A percentile compares a stretch with the other conserved stretches of the same genome.
These are phyloP conservation scores for Cylindrotheca fusiformis DNA, from an alignment of 108 stramenopile genomes.

Conservation along the genomic window DNA sequence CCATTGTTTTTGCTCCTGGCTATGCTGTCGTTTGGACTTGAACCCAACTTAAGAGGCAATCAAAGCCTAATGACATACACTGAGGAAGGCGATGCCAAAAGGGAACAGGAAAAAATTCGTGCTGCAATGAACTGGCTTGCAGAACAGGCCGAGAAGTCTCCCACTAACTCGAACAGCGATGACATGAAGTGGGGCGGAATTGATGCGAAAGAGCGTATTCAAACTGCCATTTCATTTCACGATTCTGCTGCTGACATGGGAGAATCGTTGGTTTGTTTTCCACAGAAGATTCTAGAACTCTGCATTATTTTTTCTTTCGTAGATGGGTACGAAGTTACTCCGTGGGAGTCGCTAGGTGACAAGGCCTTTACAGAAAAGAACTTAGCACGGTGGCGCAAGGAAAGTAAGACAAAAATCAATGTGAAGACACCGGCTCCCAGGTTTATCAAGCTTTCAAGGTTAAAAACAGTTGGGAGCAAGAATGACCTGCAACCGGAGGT, in stretches of 20 bases:
- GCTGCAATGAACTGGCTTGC: conserved; percentile 3
- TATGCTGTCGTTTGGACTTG: conserved; percentile 53
- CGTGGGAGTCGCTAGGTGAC: conserved; percentile 42
- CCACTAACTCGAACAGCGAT: background rate
- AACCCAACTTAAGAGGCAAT: conserved; percentile 19
- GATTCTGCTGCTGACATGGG: conserved; percentile 38
- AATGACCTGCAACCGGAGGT: no score
- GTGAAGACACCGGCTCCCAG: background rate
- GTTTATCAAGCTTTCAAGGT: no score
- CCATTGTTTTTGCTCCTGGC: conserved; percentile 55
- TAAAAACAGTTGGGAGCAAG: no score
- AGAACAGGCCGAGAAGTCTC: background rate
- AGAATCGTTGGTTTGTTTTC: conserved; percentile 62
- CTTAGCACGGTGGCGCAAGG: conserved; percentile 12
- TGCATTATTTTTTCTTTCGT: conserved; percentile 58
- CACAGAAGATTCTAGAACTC: conserved; percentile 43
- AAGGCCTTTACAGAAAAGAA: conserved; percentile 30
- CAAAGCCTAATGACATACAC: conserved; percentile 8
- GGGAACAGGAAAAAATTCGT: conserved; percentile 12
- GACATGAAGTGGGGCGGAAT: background rate
- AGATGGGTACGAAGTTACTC: conserved; percentile 37
- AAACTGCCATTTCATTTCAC: conserved; percentile 54
- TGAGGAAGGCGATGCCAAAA: conserved; percentile 14
- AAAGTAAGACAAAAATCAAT: conserved; percentile 1
- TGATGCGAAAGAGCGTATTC: background rate